Evolutionary conservation across 768 basidiomycete species (phyloP).

Genomic region (Amanita pseudoporphyria): DNA sequence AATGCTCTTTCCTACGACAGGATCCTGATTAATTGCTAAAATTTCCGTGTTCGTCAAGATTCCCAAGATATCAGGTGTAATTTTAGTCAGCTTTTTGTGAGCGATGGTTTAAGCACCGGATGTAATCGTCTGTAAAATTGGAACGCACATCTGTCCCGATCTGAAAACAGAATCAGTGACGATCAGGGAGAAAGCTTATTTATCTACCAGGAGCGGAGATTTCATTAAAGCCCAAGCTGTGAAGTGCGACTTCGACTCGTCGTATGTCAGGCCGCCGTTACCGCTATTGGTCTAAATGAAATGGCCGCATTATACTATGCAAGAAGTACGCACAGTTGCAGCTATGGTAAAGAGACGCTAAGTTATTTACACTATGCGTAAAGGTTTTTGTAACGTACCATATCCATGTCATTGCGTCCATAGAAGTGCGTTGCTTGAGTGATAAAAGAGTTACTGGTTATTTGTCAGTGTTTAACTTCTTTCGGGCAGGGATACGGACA

Average conservation of each 20-base stretch:
- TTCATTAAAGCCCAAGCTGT: conserved; percentile 69
- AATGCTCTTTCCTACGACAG: conserved; percentile 48
- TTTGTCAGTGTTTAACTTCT: neutral
- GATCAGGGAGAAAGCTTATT: no score
- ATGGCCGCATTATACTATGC: no score
- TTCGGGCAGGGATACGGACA: conserved; percentile 22
- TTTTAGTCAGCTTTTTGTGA: conserved; percentile 33
- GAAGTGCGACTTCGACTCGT: conserved; percentile 62
- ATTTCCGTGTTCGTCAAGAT: conserved; percentile 58
- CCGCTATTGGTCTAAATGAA: conserved; percentile 27
- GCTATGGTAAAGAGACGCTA: neutral
- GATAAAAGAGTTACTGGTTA: conserved; percentile 51
- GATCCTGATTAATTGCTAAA: conserved; percentile 61
- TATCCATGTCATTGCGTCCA: conserved; percentile 62
- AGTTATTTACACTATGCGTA: neutral
- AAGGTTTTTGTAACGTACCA: conserved; percentile 35
- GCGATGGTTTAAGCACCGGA: neutral
- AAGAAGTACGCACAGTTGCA: conserved; percentile 37
- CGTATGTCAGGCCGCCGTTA: conserved; percentile 52
- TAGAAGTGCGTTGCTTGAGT: conserved; percentile 56
- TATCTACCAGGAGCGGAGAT: conserved; percentile 38
- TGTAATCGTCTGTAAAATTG: neutral
- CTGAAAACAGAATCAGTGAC: conserved; percentile 11
- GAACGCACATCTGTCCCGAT: conserved; percentile 45
- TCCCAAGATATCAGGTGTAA: conserved; percentile 38